Conservation (phyloP, 2,329 filamentous ascomycete species). For the Fusarium compactum region DNA sequence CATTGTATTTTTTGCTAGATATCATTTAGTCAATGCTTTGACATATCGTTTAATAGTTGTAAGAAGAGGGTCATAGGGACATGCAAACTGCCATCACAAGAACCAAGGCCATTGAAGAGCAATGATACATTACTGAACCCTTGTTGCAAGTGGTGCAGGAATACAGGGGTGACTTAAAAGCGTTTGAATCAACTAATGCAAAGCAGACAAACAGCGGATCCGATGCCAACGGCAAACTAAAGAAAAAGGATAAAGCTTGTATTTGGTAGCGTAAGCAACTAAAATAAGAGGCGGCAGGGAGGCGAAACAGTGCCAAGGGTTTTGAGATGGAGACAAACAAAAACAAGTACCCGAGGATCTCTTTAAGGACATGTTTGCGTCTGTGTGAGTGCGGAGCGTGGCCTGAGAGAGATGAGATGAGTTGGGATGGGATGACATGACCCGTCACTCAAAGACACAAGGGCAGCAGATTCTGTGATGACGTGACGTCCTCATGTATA, state of each 20-base stretch:
- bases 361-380: conserved; percentile 36
- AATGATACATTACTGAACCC: neutral
- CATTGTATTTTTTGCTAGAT: neutral
- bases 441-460: conserved; percentile 27
- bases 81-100: neutral
- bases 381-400: conserved; percentile 37
- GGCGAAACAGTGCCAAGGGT: neutral
- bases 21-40: neutral
- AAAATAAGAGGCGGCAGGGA: conserved; percentile 4
- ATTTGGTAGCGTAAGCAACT: neutral
- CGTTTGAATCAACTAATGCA: conserved; percentile 8
- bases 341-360: conserved; percentile 16
- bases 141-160: conserved; percentile 8
- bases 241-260: conserved; percentile 6
- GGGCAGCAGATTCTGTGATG: neutral
- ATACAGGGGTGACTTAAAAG: conserved; percentile 11
- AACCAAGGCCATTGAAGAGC: no score
- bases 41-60: neutral
- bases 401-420: conserved; percentile 30
- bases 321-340: conserved; percentile 21
- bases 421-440: conserved; percentile 37
- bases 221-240: neutral
- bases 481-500: conserved; percentile 18
- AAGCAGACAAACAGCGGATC: conserved; percentile 27
- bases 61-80: neutral